These are phyloP conservation scores for Ophiocordyceps unilateralis DNA, from an alignment of 2,329 filamentous ascomycete genomes.

Conservation along the genomic window DNA sequence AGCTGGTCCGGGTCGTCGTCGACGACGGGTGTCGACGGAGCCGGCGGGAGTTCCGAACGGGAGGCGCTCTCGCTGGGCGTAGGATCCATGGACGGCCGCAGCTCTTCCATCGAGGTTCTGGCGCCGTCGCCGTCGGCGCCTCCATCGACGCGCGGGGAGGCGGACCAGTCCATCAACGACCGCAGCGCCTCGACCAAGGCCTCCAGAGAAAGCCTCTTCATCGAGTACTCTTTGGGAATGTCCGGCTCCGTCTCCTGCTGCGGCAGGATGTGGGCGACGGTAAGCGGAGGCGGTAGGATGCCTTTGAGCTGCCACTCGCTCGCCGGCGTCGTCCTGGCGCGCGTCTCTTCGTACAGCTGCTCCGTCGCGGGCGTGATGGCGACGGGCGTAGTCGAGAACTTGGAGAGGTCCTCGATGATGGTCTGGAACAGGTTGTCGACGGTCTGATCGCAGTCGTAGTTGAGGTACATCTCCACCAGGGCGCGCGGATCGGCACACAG, in stretches of 20 bases:
- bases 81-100: constrained; percentile 52
- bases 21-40: constrained; percentile 47
- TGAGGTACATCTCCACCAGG: constrained; percentile 87
- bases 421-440: constrained; percentile 95
- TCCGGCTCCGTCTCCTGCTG: constrained; percentile 45
- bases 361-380: constrained; percentile 61
- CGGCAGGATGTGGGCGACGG: constrained; percentile 55
- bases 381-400: constrained; percentile 66
- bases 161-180: constrained; percentile 85
- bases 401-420: constrained; percentile 84
- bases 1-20: constrained; percentile 88
- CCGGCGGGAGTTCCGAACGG: constrained; percentile 38
- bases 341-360: constrained; percentile 70
- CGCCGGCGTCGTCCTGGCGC: constrained; percentile 39
- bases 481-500: constrained; percentile 75
- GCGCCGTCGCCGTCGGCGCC: constrained; percentile 15
- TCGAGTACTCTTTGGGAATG: constrained; percentile 73
- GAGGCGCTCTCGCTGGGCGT: constrained; percentile 41
- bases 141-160: constrained; percentile 41
- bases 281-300: constrained; percentile 74
- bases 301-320: constrained; percentile 74
- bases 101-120: constrained; percentile 27
- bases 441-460: constrained; percentile 92
- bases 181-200: constrained; percentile 75
- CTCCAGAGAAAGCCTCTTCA: constrained; percentile 81